These are phyloP conservation scores for Metarhizium anisopliae DNA, from an alignment of 2,329 filamentous ascomycete species.

Conservation along the genomic window DNA sequence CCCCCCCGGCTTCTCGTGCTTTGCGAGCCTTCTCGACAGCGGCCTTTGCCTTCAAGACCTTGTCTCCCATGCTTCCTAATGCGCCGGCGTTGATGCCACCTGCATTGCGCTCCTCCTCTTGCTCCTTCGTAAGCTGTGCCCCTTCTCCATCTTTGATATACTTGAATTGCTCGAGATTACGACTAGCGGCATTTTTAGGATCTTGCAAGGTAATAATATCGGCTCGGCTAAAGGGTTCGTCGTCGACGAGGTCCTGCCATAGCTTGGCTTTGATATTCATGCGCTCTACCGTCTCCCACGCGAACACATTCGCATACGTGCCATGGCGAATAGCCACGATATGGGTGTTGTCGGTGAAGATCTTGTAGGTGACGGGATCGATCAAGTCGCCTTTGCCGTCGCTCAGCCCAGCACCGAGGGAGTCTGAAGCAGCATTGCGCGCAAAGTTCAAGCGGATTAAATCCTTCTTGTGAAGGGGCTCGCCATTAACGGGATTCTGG, in stretches of 20 bases:
- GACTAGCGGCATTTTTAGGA: conserved; percentile 75
- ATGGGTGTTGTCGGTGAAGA: conserved; percentile 96
- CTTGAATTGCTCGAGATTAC: conserved; percentile 83
- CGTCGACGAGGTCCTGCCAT: conserved; percentile 85
- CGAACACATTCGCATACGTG: conserved; percentile 87
- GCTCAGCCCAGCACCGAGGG: conserved; percentile 35
- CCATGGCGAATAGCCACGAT: conserved; percentile 77
- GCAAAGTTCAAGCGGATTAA: conserved; percentile 86
- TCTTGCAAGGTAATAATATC: conserved; percentile 97
- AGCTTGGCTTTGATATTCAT: conserved; percentile 96
- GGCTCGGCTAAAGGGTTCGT: conserved; percentile 75
- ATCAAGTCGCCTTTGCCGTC: conserved; percentile 70
- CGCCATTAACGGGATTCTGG: conserved; percentile 83
- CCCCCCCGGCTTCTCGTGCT: conserved; percentile 53
- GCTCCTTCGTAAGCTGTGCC: conserved; percentile 57
- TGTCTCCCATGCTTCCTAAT: conserved; percentile 67
- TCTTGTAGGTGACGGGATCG: conserved; percentile 94
- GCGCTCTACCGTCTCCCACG: conserved; percentile 89
- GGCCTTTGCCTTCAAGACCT: conserved; percentile 84
- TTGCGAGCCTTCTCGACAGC: conserved; percentile 85
- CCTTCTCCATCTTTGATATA: conserved; percentile 76
- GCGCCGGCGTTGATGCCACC: conserved; percentile 71
- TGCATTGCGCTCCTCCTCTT: conserved; percentile 56
- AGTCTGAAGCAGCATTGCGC: conserved; percentile 68
- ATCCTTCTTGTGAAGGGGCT: conserved; percentile 69